These are phyloP conservation scores for Brachypodium distachyon DNA, from an alignment of 202 grass and related monocot genomes.

Conservation along the genomic window DNA sequence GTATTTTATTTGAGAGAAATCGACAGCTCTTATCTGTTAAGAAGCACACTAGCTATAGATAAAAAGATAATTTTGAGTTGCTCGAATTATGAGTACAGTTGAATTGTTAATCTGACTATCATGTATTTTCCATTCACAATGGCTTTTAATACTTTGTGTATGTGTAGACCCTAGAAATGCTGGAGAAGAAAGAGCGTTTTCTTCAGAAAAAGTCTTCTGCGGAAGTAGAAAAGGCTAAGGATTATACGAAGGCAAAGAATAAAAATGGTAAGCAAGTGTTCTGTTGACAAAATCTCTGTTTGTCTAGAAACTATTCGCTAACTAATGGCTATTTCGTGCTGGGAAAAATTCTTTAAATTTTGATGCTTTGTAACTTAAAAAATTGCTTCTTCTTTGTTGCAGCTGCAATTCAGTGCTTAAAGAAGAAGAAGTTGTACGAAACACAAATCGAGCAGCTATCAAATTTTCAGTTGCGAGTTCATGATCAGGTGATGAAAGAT, in stretches of 20 bases:
- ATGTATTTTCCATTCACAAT: not conserved
- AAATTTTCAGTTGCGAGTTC: slow-evolving; percentile 64
- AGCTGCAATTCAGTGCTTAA: slow-evolving; percentile 70
- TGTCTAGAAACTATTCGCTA: not conserved
- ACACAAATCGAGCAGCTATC: slow-evolving; percentile 64
- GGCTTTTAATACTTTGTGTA: not conserved
- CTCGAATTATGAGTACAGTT: not conserved
- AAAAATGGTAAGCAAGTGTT: slow-evolving; percentile 26
- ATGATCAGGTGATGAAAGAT: slow-evolving; percentile 52
- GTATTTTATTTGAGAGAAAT: not conserved
- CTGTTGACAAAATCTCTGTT: not conserved
- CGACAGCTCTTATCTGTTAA: not conserved
- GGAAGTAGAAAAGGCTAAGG: slow-evolving; percentile 43
- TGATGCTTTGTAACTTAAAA: not conserved
- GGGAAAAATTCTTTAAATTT: not conserved
- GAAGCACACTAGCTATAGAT: not conserved
- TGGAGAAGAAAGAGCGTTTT: slow-evolving; percentile 52
- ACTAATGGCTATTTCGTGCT: not conserved
- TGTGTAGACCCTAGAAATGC: slow-evolving; percentile 37
- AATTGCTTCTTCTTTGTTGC: slow-evolving; percentile 20
- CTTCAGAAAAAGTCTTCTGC: slow-evolving; percentile 44
- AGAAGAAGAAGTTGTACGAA: slow-evolving; percentile 75
- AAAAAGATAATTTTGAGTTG: not conserved
- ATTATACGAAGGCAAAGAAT: slow-evolving; percentile 52
- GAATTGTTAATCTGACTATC: not conserved